Base-by-base conservation (phyloP, 2,329 filamentous ascomycete genomes). In the Fusarium floridanum region DNA sequence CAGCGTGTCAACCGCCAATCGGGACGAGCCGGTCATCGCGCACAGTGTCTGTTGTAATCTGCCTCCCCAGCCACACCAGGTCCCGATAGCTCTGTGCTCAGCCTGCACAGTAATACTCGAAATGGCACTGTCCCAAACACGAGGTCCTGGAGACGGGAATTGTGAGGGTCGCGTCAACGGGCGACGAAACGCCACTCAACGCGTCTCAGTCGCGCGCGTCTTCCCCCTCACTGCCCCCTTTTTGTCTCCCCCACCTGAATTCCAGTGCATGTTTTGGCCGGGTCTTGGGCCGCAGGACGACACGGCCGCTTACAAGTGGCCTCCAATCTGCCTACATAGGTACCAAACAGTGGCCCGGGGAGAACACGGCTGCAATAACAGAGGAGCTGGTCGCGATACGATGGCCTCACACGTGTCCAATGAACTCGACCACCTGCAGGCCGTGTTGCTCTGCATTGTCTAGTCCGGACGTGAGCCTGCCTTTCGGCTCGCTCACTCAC, bases 181-280 rank as follows among this genome's bases (percentile, higher is more conserved):
- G 37, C 45, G 55, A 57, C 39, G 29, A 60, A 48, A 71, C 72
- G 71, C 76, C 73, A 76, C 74, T 77, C 63, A 68, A 78, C 77
- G 74, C 77, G 77, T 78, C 68, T 61, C 29, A 29, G 48, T 68
- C 77, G 68, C 77, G 77, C 65, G 63, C 70, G 67, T 69, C 22
- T 27, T 67, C 59, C 64, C 67, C 68, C 57, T 66, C 62, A 43
- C 64, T 39, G 34, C 67, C 70, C 59, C 69, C 64, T 69, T 72
- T 71, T 66, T 66, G 34, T 36, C 43, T 36, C 41, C 67, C 64
- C 62, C 66, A 68, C 68, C 48, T 62, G 29, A 66, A 77, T 74
- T 73, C 76, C 68, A 76, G 56, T 63, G 60, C 61, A 32, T 74
- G 61, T 73, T 67, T 63, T 53, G 61, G 65, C 27, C 63, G 24